These are phyloP conservation scores for Apiospora aurea DNA, from an alignment of 2,329 filamentous ascomycete species.

Conservation along the genomic window DNA sequence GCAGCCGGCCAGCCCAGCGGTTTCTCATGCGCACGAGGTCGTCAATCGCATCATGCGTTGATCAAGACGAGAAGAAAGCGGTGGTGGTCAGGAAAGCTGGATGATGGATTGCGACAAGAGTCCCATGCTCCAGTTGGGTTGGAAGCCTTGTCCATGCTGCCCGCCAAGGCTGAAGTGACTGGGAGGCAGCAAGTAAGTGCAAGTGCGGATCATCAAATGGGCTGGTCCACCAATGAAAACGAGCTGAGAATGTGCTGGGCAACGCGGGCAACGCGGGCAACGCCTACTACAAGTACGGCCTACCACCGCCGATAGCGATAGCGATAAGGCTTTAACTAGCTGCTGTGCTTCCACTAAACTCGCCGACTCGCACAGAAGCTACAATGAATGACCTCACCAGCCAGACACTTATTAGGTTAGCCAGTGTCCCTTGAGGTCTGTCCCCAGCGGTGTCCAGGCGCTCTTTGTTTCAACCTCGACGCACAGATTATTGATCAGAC, in stretches of 20 bases:
- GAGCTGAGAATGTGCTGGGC: background rate
- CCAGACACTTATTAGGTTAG: too few relatives aligned
- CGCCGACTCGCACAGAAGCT: background rate
- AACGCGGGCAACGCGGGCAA: too few relatives aligned
- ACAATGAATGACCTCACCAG: conserved; percentile 15
- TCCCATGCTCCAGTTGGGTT: background rate
- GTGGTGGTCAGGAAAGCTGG: background rate
- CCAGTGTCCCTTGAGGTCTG: background rate
- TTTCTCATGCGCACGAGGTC: background rate
- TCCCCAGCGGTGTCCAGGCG: background rate
- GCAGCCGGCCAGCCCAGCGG: background rate
- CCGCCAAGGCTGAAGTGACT: conserved; percentile 16
- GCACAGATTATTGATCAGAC: background rate
- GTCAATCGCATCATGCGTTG: background rate
- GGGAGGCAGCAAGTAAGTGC: background rate
- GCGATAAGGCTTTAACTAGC: conserved; percentile 1
- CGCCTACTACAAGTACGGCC: too few relatives aligned
- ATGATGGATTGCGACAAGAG: background rate
- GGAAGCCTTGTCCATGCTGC: conserved; percentile 20
- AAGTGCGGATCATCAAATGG: background rate
- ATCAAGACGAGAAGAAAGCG: conserved; percentile 4
- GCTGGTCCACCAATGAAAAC: background rate
- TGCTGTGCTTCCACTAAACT: background rate
- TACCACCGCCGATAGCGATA: background rate
- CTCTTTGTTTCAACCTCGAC: background rate